phyloP scores from a whole-genome alignment of 2,329 filamentous ascomycete species.

The Fusarium citri region DNA sequence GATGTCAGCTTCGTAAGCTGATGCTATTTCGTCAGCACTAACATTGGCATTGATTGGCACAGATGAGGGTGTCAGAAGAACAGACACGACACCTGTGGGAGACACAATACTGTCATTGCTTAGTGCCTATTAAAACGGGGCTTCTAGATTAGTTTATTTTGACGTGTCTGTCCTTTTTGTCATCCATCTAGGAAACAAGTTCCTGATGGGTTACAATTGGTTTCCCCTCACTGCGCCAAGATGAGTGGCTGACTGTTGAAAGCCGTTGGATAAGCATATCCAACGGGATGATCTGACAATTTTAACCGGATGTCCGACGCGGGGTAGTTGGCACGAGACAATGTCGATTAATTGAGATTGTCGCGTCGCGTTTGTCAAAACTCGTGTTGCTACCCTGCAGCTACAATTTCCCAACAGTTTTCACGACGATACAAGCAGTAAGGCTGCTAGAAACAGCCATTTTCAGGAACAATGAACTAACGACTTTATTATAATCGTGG shows the following conservation, averaged over 20 bases:
- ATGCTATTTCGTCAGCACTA: not conserved
- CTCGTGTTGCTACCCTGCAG: too few species aligned
- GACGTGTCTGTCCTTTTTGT: not conserved
- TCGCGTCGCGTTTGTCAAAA: too few species aligned
- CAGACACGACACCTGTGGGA: too few species aligned
- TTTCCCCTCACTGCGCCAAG: not conserved
- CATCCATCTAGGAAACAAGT: rapidly evolving
- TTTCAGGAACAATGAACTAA: too few species aligned
- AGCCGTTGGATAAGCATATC: not conserved
- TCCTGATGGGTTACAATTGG: not conserved
- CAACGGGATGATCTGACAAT: not conserved
- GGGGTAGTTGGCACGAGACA: too few species aligned
- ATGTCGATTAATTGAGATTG: too few species aligned
- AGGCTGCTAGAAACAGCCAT: too few species aligned
- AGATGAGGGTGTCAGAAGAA: rapidly evolving
- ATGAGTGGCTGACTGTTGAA: not conserved
- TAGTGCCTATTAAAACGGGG: too few species aligned
- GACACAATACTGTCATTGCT: too few species aligned
- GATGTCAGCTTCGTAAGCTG: not conserved
- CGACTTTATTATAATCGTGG: too few species aligned
- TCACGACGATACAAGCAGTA: too few species aligned
- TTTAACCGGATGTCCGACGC: not conserved
- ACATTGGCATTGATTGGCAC: not conserved
- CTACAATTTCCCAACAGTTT: too few species aligned
- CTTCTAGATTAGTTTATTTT: not conserved